Base-by-base conservation (phyloP, 1,284 basidiomycete species). In the Irpex sp. region DNA sequence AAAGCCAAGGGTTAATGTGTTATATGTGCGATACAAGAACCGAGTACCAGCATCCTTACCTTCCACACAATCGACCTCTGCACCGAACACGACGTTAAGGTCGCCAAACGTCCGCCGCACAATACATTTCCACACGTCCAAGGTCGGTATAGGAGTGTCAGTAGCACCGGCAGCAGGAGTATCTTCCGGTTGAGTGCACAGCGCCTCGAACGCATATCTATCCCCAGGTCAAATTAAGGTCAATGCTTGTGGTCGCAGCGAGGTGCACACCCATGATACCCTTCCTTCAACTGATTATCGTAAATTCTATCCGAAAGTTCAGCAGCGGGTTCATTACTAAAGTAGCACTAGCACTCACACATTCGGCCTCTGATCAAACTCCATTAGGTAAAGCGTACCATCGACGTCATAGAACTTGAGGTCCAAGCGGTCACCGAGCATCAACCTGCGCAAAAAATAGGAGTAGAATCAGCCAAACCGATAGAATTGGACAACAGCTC, bases 171-270 rank as follows among this genome's bases (percentile, higher is more conserved):
- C 21, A 9, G 52, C 49, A 21, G 13, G 38, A 40, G 59, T n/a
- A n/a, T 44, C 21, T n/a, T 31, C 6, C 5, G 19, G 4, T 17
- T 36, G 13, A 26, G 62, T 63, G 37, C 62, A 63, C 2, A 54
- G 52, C 3, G 62, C 57, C 19, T 63, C 62, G 36, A 63, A 63
- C 1, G 62, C 47, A 37, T 63, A 63, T 21, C 62, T 63, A 40
- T n/a, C 5, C 9, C 21, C 47, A 26, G 19, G n/a, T 31, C 34
- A 54, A 26, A 26, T 26, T n/a, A 34, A n/a, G 2, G 7, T 7
- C 15, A 15, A 3, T 9, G 15, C 2, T 17, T 60, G 2, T 17
- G 38, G 47, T 15, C n/a, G n/a, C n/a, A 26, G 21, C 21, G 21
- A 26, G 26, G 40, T 26, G 8, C 47, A 3, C 26, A 62, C 61